Percentiles rank a stretch among this genome's conserved stretches.
These are phyloP conservation scores for Sanghuangporus baumii DNA, from an alignment of 1,284 basidiomycete species.

Conservation along the genomic window DNA sequence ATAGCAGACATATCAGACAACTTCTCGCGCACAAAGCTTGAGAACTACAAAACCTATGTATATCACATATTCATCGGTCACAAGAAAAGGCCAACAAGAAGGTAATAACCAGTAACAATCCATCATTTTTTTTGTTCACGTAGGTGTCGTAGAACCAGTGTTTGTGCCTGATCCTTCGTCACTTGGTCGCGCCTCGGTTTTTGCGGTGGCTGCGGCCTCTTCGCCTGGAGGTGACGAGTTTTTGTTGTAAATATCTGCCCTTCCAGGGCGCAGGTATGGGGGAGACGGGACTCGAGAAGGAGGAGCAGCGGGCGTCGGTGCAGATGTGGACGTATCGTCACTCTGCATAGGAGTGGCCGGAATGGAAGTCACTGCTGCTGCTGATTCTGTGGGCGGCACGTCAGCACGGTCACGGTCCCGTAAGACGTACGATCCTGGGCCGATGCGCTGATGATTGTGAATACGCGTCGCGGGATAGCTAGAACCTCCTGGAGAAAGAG, in stretches of 20 bases:
- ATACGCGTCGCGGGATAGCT: conserved; percentile 29
- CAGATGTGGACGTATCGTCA: not conserved
- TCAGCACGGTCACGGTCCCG: conserved; percentile 21
- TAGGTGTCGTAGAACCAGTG: not conserved
- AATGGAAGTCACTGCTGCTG: conserved; percentile 21
- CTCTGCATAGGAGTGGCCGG: not conserved
- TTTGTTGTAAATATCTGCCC: not conserved
- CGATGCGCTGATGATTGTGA: conserved; percentile 63
- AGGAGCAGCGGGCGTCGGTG: not conserved
- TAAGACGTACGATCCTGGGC: conserved; percentile 53
- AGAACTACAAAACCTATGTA: not conserved
- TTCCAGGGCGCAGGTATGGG: not conserved
- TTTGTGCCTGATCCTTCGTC: not conserved
- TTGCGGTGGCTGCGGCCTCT: not conserved
- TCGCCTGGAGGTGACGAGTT: not conserved
- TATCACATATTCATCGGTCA: not conserved
- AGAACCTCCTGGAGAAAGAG: conserved; percentile 7
- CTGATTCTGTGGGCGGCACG: conserved; percentile 29
- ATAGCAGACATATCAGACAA: not conserved
- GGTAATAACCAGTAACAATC: too few species aligned
- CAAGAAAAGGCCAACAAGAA: not conserved
- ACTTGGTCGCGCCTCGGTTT: not conserved
- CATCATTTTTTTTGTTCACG: not conserved
- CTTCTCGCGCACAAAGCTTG: not conserved
- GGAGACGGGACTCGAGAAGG: conserved; percentile 13